These are phyloP conservation scores for Psidium guajava DNA, from an alignment of 345 rosid genomes.

Conservation along the genomic window DNA sequence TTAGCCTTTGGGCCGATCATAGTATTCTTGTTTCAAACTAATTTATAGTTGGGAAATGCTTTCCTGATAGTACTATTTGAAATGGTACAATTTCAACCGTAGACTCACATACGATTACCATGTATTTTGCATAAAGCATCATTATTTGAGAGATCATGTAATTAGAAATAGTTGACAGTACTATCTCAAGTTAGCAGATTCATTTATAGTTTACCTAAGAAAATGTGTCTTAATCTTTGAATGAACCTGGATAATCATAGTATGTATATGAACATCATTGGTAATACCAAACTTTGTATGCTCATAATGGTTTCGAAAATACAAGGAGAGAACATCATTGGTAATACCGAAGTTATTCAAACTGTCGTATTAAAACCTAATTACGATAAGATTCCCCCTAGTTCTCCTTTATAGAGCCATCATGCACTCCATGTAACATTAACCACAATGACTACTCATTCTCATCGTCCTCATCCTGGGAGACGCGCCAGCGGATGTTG, in stretches of 20 bases:
- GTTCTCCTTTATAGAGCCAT: neutral
- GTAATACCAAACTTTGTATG: neutral
- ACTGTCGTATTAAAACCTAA: neutral
- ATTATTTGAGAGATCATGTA: too few relatives aligned
- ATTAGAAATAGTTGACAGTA: too few relatives aligned
- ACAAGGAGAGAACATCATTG: neutral
- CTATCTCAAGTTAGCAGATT: too few relatives aligned
- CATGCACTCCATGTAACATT: neutral
- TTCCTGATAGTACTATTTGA: too few relatives aligned
- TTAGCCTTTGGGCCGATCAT: neutral
- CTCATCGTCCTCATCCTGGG: neutral
- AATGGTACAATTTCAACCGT: too few relatives aligned
- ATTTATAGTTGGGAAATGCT: neutral
- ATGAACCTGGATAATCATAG: neutral
- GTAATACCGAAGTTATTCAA: neutral
- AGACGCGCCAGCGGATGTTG: neutral
- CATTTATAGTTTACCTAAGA: neutral
- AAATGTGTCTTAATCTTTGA: neutral
- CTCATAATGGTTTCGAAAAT: neutral
- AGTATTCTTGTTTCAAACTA: neutral
- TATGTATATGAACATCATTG: neutral
- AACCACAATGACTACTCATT: neutral
- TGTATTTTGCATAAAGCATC: too few relatives aligned
- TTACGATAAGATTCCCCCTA: neutral
- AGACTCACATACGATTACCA: too few relatives aligned